Conservation (phyloP, 1,284 basidiomycete genomes). For the Leccinum cinnamomeum region DNA sequence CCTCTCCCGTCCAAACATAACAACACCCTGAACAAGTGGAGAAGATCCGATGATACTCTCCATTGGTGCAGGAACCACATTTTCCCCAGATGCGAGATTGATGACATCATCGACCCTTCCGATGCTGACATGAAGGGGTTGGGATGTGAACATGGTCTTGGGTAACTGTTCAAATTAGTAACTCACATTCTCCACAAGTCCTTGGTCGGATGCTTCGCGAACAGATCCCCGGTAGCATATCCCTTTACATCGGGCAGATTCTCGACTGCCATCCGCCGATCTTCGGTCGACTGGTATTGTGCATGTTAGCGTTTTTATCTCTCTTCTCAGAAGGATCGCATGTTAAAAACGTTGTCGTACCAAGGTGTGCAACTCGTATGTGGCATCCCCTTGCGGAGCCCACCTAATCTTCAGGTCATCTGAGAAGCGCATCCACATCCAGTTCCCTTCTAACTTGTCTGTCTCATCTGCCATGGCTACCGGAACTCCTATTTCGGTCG, state of each 20-base stretch:
- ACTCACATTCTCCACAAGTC: conserved; percentile 20
- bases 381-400: conserved; percentile 31
- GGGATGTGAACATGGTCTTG: not conserved
- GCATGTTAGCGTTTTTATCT: too few relatives aligned
- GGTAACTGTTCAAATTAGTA: not conserved
- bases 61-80: not conserved
- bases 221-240: conserved; percentile 14
- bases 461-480: not conserved
- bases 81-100: not conserved
- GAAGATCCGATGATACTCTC: not conserved
- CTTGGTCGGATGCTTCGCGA: conserved; percentile 21
- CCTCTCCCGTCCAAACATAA: not conserved
- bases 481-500: not conserved
- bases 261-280: conserved; percentile 19
- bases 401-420: conserved; percentile 26
- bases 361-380: conserved; percentile 23
- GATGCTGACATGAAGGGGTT: not conserved
- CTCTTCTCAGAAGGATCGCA: not conserved
- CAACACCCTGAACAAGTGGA: not conserved
- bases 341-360: conserved; percentile 14
- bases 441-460: conserved; percentile 21
- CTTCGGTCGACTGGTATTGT: conserved; percentile 18
- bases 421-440: conserved; percentile 34
- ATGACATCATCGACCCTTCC: not conserved
- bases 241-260: conserved; percentile 22